Evolutionary conservation across 2,329 filamentous ascomycete species (phyloP).

Genomic region (Rachicladosporium sp.): DNA sequence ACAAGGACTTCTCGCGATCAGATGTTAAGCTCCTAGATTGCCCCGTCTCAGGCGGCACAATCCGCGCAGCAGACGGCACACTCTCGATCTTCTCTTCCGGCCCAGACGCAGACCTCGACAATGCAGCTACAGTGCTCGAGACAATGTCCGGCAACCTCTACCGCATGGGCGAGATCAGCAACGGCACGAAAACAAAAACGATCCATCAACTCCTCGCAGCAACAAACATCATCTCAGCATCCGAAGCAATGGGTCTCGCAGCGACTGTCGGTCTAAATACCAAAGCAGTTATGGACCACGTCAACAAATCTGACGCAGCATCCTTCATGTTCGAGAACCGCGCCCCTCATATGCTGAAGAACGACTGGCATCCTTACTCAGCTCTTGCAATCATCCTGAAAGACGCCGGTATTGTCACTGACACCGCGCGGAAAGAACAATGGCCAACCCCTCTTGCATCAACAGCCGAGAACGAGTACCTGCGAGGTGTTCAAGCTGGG

Average conservation of each 20-base stretch:
- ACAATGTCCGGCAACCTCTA: constrained; percentile 57
- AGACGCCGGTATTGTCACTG: constrained; percentile 52
- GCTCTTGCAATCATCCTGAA: constrained; percentile 37
- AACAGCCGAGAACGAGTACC: constrained; percentile 53
- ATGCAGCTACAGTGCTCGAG: constrained; percentile 46
- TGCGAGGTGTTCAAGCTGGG: constrained; percentile 46
- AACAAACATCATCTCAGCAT: constrained; percentile 44
- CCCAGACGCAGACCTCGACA: constrained; percentile 41
- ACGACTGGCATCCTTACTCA: constrained; percentile 35
- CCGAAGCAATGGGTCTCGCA: constrained; percentile 46
- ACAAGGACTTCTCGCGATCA: constrained; percentile 37
- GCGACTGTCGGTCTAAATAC: constrained; percentile 42
- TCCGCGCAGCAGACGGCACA: constrained; percentile 57
- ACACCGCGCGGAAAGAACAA: constrained; percentile 44
- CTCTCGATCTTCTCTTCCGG: constrained; percentile 62
- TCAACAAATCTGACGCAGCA: constrained; percentile 28
- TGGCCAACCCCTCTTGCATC: constrained; percentile 51
- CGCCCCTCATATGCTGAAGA: constrained; percentile 40
- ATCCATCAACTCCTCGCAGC: constrained; percentile 48
- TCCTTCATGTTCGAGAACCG: constrained; percentile 48
- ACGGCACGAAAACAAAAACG: constrained; percentile 45
- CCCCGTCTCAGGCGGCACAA: constrained; percentile 60
- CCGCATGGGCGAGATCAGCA: constrained; percentile 40
- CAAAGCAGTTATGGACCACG: constrained; percentile 35
- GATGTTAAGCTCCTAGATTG: constrained; percentile 59